Percentiles rank a stretch among this genome's conserved stretches.
Conservation (phyloP, 2,329 filamentous ascomycete genomes). For the Alternaria dauci region DNA sequence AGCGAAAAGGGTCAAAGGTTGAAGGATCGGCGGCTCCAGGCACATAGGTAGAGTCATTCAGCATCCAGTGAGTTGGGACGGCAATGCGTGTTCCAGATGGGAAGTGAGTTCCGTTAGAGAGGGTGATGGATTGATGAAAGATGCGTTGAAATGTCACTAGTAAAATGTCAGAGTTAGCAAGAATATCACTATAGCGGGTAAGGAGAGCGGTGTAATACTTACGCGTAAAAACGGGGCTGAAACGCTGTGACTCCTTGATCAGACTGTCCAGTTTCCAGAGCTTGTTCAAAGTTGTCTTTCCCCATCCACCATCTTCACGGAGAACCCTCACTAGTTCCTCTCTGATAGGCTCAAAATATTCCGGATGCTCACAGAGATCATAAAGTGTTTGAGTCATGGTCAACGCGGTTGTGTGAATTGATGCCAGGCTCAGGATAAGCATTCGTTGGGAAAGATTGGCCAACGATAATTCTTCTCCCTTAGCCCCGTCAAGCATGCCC, state of each 20-base stretch:
- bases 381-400: background rate
- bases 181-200: no score
- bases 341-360: rapidly evolving
- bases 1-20: background rate
- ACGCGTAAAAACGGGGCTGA: background rate
- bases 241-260: background rate
- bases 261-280: background rate
- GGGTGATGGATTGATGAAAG: background rate
- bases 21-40: background rate
- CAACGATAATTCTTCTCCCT: background rate
- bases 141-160: background rate
- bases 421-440: background rate
- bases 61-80: background rate
- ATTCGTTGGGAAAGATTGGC: background rate
- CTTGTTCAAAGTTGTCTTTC: background rate
- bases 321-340: background rate
- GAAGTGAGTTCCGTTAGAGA: background rate
- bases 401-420: background rate
- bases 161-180: no score
- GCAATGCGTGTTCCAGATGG: background rate
- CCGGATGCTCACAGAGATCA: background rate
- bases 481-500: background rate
- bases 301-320: background rate
- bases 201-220: background rate
- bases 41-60: background rate